Evolutionary conservation across 202 grass and related monocot genomes (phyloP).

Genomic region (Panicum hallii): DNA sequence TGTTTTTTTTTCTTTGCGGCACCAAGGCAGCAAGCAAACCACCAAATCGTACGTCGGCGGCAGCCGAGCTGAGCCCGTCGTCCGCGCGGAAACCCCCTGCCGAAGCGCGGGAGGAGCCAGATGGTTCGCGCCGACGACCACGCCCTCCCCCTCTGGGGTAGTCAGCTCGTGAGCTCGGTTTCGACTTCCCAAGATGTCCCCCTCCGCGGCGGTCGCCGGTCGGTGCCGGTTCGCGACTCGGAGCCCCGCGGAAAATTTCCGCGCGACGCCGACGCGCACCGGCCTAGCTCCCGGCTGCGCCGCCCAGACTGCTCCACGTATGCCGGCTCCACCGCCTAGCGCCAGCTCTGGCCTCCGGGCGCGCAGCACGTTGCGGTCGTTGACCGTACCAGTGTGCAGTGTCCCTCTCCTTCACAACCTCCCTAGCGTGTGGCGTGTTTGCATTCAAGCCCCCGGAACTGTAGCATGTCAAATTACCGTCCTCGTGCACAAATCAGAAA

Average conservation of each 20-base stretch:
- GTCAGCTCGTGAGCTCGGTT: too few species aligned
- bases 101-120: too few species aligned
- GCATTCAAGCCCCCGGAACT: neutral
- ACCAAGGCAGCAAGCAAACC: too few species aligned
- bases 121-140: too few species aligned
- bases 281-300: neutral
- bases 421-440: neutral
- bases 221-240: constrained; percentile 4
- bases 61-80: too few species aligned
- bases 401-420: too few species aligned
- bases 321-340: neutral
- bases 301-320: constrained; percentile 14
- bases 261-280: constrained; percentile 44
- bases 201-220: neutral
- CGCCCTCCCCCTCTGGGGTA: too few species aligned
- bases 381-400: neutral
- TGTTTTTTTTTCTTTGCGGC: too few species aligned
- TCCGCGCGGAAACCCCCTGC: too few species aligned
- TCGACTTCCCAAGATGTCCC: neutral
- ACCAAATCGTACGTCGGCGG: too few species aligned
- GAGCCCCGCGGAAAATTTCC: neutral
- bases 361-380: neutral
- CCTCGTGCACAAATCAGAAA: neutral
- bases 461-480: neutral
- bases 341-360: neutral